Base-by-base conservation (phyloP, 306 rosid species). In the Inga laurina region DNA sequence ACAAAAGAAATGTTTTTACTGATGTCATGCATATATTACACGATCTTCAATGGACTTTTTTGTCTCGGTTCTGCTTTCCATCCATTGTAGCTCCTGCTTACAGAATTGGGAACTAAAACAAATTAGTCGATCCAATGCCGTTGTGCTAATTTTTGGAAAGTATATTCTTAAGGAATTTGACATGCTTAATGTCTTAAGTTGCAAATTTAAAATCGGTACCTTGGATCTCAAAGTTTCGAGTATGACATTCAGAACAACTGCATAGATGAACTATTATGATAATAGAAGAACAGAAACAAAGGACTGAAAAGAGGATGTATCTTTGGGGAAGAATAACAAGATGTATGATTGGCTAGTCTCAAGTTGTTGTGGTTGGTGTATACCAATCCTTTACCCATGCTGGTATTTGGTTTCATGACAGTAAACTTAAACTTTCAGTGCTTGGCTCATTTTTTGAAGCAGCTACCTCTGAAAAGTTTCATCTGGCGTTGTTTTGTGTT, bases 371-470 rank as follows among this genome's bases (percentile, higher is more conserved):
- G 74, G 18, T 10, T 51, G 37, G 70, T 64, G 8, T 64, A 21
- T 56, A 51, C 15, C 5, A 44, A 44, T 44, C 13, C 56, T 68
- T 39, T 19, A 46, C 35, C 51, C 37, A 18, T 19, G 65, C 22
- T 57, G 9, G 19, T 75, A 21, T 79, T 22, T 51, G 75, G 59
- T 78, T 67, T 75, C 15, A n/a, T 44, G 54, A 32, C 37, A 15
- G 15, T 46, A 44, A 66, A 46, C 77, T 27, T 35, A 9, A 12
- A 76, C 34, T 74, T 54, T 67, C 52, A 51, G 62, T 30, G 74
- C 44, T 72, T 19, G 56, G 51, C n/a, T 79, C 39, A 74, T 68
- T 86, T 79, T 79, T 14, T 64, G 48, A 86, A 67, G 78, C 74
- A 30, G 24, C 18, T 76, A 21, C 45, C 54, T 51, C 1, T 67